phyloP scores from a whole-genome alignment of 495 filamentous ascomycete species.

The Neurospora sp. region DNA sequence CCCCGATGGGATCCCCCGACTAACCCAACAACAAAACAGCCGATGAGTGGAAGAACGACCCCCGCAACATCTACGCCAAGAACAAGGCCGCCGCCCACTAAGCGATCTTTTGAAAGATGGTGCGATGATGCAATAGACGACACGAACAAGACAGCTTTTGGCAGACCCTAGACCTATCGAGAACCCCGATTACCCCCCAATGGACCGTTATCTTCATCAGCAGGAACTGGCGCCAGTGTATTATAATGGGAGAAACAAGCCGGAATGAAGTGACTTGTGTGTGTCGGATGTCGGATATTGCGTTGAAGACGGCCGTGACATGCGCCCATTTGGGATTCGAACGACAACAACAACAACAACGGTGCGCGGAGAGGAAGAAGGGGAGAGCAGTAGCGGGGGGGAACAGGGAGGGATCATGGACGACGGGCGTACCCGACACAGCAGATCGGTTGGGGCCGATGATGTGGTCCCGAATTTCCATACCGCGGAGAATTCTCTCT shows the following conservation, averaged over 20 bases:
- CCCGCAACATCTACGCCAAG: constrained; percentile 71
- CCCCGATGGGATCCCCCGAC: background rate
- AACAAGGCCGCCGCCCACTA: constrained; percentile 33
- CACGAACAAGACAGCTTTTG: background rate
- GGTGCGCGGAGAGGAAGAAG: background rate
- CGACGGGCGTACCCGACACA: background rate
- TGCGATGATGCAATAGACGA: constrained; percentile 6
- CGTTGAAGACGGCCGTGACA: background rate
- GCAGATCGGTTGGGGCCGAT: background rate
- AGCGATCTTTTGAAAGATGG: background rate
- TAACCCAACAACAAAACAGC: constrained; percentile 35
- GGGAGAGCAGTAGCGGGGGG: background rate
- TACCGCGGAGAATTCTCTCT: too few relatives aligned
- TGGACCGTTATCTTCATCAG: background rate
- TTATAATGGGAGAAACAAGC: constrained; percentile 14
- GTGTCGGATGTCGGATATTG: background rate
- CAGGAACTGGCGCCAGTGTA: constrained; percentile 15
- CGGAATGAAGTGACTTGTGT: constrained; percentile 3
- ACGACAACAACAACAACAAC: background rate
- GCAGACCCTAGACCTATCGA: background rate
- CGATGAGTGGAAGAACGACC: constrained; percentile 92
- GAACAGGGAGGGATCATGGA: background rate
- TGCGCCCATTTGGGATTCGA: background rate
- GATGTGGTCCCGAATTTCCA: background rate
- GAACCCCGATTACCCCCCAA: background rate